Evolutionary conservation across 805 yeast genomes (phyloP).

Genomic region (Yamadazyma ubonensis): DNA sequence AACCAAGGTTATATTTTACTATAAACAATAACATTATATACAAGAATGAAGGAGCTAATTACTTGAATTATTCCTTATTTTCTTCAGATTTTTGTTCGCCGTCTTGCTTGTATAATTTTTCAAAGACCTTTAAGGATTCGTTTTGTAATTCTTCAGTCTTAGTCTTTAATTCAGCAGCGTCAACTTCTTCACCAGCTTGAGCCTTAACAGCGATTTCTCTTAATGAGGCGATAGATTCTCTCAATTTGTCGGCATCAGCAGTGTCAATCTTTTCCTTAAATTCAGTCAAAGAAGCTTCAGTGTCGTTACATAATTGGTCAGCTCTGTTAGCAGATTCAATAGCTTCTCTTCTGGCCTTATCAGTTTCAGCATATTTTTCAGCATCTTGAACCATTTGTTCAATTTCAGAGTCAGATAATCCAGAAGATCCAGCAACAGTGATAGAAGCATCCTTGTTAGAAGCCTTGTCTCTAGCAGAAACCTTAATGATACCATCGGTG

Average conservation of each 20-base stretch:
- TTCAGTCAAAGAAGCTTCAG: constrained; percentile 48
- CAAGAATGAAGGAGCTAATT: constrained; percentile 12
- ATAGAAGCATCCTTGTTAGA: constrained; percentile 92
- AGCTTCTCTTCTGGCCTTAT: constrained; percentile 80
- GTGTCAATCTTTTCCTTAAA: constrained; percentile 47
- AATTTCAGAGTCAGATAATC: constrained; percentile 85
- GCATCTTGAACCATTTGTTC: constrained; percentile 91
- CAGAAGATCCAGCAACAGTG: constrained; percentile 95
- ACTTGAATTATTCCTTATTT: constrained; percentile 11
- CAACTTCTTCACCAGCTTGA: constrained; percentile 61
- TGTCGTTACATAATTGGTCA: constrained; percentile 64
- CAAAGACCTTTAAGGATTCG: constrained; percentile 73
- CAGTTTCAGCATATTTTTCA: constrained; percentile 83
- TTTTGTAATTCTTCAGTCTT: constrained; percentile 75
- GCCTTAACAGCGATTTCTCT: constrained; percentile 68
- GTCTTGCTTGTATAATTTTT: constrained; percentile 50
- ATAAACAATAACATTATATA: constrained; percentile 18
- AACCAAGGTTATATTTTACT: constrained; percentile 10
- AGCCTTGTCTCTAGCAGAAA: constrained; percentile 90
- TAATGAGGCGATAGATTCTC: constrained; percentile 53
- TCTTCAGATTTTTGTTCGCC: constrained; percentile 29
- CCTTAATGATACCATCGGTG: constrained; percentile 97
- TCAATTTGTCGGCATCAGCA: constrained; percentile 47
- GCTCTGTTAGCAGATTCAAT: constrained; percentile 85
- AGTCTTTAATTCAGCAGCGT: constrained; percentile 61